Percentiles rank a stretch among this genome's conserved stretches.
Evolutionary conservation across 495 filamentous ascomycete genomes (phyloP).

Genomic region (Penicillium waksmanii): DNA sequence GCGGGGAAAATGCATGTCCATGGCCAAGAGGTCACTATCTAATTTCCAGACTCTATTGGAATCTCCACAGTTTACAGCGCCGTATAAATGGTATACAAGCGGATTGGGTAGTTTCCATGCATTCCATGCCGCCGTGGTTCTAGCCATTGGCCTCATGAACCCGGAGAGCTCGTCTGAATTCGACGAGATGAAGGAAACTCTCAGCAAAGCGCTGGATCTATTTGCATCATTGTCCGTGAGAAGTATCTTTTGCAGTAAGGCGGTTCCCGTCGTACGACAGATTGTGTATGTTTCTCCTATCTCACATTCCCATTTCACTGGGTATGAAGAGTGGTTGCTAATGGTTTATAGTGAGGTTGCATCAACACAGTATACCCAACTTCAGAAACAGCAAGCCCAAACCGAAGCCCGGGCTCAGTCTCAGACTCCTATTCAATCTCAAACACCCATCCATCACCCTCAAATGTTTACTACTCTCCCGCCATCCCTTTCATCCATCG

Average conservation of each 20-base stretch:
- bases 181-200: constrained; percentile 36
- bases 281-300: constrained; percentile 37
- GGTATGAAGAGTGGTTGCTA: background rate
- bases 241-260: constrained; percentile 48
- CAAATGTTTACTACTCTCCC: constrained; percentile 17
- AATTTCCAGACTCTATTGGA: constrained; percentile 45
- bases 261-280: constrained; percentile 42
- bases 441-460: constrained; percentile 7
- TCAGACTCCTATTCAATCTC: constrained; percentile 1
- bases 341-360: constrained; percentile 27
- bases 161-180: constrained; percentile 40
- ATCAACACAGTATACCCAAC: constrained; percentile 23
- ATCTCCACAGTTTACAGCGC: constrained; percentile 35
- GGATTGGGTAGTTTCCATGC: constrained; percentile 48
- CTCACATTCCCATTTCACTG: background rate
- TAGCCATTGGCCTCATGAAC: constrained; percentile 36
- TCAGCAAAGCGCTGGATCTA: constrained; percentile 37
- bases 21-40: constrained; percentile 44
- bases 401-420: constrained; percentile 1
- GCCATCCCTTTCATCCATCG: constrained; percentile 14
- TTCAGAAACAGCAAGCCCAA: constrained; percentile 22
- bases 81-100: constrained; percentile 53
- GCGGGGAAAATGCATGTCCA: constrained; percentile 46
- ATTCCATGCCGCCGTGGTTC: constrained; percentile 41
- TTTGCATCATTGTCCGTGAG: constrained; percentile 45